Evolutionary conservation across 148 eudicot species (phyloP), one percentile per base, ranked within the genome.

Genomic region (Dysphania ambrosioides): DNA sequence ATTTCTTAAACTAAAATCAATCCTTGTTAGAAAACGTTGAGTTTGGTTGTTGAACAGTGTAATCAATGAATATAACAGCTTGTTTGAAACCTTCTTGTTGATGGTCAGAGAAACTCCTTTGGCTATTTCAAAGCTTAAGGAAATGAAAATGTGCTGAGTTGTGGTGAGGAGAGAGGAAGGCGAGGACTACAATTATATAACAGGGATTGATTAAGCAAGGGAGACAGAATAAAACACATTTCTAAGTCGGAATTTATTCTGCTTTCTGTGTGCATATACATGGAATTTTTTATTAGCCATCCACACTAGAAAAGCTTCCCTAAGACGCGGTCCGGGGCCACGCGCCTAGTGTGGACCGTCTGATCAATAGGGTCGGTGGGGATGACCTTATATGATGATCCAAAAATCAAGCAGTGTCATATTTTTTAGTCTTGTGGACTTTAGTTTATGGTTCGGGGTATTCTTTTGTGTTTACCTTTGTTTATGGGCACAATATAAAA

Each of bases 151-250:
- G 72, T 68, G 73, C 31, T 32, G 53, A 74, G 56, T 68, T 68
- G 72, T 15, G 75, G 70, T 76, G 76, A 76, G 68, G 73, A 32
- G 71, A 76, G 69, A 76, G 63, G 65, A 69, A 76, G 67, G 23
- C 10, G 60, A 64, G 68, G 42, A 40, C 29, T 69, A 70, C 68
- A 76, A 76, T 67, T 76, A 64, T 60, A 72, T 70, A 77, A 75
- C 55, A 11, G 44, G 19, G 74, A 69, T 70, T 70, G 47, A 65
- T 62, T 62, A 74, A 36, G 61, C 49, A 29, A 36, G 15, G 83
- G 83, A 67, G 83, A 80, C 83, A 80, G 83, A 80, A 80, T 80
- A 80, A 80, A 80, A 80, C 83, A 80, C 75, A 68, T 80, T 76
- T 76, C 79, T 80, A 76, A 80, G 80, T 76, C 65, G 61, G 70